phyloP scores from a whole-genome alignment of 768 basidiomycete genomes.

The Leccinum subgranulosum region DNA sequence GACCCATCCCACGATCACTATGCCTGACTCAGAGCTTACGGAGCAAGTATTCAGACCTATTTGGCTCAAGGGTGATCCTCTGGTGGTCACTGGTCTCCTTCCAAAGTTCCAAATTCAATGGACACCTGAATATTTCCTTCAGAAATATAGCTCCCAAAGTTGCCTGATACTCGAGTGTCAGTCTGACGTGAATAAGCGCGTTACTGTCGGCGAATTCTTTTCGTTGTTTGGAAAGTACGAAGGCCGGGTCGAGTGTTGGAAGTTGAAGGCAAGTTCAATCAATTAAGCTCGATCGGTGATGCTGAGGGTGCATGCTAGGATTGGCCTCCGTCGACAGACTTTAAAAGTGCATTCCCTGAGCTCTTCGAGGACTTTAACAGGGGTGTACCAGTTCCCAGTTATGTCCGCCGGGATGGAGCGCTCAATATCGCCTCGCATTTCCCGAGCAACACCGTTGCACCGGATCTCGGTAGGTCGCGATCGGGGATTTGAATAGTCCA shows the following conservation, averaged over 20 bases:
- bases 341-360: conserved; percentile 78
- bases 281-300: not conserved
- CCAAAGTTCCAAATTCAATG: conserved; percentile 65
- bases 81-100: conserved; percentile 70
- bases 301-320: conserved; percentile 48
- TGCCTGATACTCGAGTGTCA: conserved; percentile 84
- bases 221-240: conserved; percentile 67
- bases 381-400: conserved; percentile 84
- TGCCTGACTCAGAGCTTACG: conserved; percentile 48
- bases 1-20: conserved; percentile 43
- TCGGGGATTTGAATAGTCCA: not conserved
- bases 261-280: conserved; percentile 60
- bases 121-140: conserved; percentile 80
- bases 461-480: conserved; percentile 66
- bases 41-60: conserved; percentile 60
- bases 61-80: conserved; percentile 73
- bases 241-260: conserved; percentile 57
- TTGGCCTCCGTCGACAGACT: conserved; percentile 89
- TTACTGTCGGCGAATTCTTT: conserved; percentile 80
- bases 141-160: conserved; percentile 57
- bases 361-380: conserved; percentile 82
- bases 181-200: conserved; percentile 57
- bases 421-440: conserved; percentile 90
- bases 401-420: conserved; percentile 86
- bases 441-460: conserved; percentile 71